Evolutionary conservation across 345 rosid genomes (phyloP).

Genomic region (Eucalyptus cloeziana): DNA sequence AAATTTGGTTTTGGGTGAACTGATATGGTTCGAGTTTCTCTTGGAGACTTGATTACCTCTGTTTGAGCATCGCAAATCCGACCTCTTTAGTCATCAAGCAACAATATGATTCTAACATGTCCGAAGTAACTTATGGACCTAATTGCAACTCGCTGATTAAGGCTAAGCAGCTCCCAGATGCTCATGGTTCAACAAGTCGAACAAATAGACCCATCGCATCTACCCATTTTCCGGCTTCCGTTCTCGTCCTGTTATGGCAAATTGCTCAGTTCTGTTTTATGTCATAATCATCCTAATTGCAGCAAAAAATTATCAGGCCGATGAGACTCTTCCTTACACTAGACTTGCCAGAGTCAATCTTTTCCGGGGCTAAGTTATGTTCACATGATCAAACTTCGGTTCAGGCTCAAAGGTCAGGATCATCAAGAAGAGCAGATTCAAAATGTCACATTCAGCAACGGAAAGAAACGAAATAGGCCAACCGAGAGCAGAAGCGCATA

Average conservation of each 20-base stretch:
- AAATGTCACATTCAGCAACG: neutral
- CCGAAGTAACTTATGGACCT: neutral
- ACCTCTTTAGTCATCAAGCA: neutral
- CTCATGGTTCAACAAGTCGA: neutral
- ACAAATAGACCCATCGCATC: neutral
- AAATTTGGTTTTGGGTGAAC: neutral
- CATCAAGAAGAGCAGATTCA: neutral
- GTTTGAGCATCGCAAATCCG: neutral
- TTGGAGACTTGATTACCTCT: neutral
- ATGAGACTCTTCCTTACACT: neutral
- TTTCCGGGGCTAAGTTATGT: neutral
- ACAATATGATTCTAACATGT: neutral
- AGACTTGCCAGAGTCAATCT: neutral
- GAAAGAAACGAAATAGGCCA: neutral
- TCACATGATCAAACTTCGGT: neutral
- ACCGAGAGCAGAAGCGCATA: neutral
- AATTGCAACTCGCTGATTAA: neutral
- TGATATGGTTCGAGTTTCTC: neutral
- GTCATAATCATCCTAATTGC: neutral
- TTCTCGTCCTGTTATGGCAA: neutral
- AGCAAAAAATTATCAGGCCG: neutral
- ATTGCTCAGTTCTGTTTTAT: neutral
- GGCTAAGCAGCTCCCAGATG: neutral
- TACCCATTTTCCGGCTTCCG: neutral
- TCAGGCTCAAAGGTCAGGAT: neutral